Percentiles rank a stretch among this genome's conserved stretches.
These are phyloP conservation scores for Suhomyces tanzawaensis DNA, from an alignment of 805 yeast genomes.

Conservation along the genomic window DNA sequence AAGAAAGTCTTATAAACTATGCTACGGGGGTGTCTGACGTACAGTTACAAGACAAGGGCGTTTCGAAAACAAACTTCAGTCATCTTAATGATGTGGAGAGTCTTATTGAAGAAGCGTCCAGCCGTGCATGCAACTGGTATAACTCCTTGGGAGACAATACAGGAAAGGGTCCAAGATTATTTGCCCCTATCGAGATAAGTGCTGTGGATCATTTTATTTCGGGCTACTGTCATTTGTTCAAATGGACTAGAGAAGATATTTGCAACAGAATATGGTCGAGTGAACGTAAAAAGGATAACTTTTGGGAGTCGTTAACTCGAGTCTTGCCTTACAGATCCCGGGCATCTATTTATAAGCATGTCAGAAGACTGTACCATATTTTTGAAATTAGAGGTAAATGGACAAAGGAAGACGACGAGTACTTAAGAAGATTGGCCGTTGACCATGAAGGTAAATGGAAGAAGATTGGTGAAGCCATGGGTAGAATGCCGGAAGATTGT, in stretches of 20 bases:
- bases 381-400: slow-evolving; percentile 88
- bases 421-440: slow-evolving; percentile 58
- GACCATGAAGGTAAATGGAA: slow-evolving; percentile 87
- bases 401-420: slow-evolving; percentile 78
- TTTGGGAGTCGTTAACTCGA: slow-evolving; percentile 80
- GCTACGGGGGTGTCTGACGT: slow-evolving; percentile 1
- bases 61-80: slow-evolving; percentile 18
- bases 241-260: slow-evolving; percentile 62
- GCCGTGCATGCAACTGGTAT: slow-evolving; percentile 36
- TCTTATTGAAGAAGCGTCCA: slow-evolving; percentile 35
- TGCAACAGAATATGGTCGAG: slow-evolving; percentile 87
- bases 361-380: slow-evolving; percentile 82
- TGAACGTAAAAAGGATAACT: slow-evolving; percentile 80
- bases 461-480: slow-evolving; percentile 71
- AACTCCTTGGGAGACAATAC: slow-evolving; percentile 23
- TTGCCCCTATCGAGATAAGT: slow-evolving; percentile 61
- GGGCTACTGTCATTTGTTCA: slow-evolving; percentile 64
- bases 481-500: slow-evolving; percentile 97
- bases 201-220: slow-evolving; percentile 72
- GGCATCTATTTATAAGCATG: slow-evolving; percentile 90
- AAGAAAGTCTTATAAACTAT: slow-evolving; percentile 7
- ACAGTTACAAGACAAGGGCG: neutral
- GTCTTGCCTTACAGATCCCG: slow-evolving; percentile 84
- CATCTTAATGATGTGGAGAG: slow-evolving; percentile 29
- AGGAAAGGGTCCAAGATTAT: slow-evolving; percentile 39